A percentile compares a stretch with the other conserved stretches of the same genome.
phyloP scores from a whole-genome alignment of 345 rosid species.

The Orychophragmus violaceus region DNA sequence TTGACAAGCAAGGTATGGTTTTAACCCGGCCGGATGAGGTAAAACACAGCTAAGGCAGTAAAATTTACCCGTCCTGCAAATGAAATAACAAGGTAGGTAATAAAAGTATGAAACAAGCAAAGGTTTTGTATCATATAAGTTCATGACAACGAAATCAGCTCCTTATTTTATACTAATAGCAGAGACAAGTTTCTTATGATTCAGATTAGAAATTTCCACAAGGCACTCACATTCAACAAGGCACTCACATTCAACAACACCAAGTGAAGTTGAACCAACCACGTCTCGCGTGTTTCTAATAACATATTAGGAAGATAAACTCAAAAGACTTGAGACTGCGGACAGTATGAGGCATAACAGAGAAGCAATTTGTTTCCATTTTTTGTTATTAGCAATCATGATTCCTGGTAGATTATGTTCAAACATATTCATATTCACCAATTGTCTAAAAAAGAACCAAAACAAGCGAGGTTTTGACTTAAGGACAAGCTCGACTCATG shows the following conservation, averaged over 20 bases:
- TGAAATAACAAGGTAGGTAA: neutral
- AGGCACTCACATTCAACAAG: too few species aligned
- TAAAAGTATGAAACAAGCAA: slow-evolving; percentile 6
- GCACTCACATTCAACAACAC: neutral
- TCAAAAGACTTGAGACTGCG: too few species aligned
- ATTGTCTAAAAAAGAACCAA: neutral
- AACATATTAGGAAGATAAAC: neutral
- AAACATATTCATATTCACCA: neutral
- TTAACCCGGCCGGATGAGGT: too few species aligned
- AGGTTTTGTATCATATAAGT: neutral
- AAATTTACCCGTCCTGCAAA: slow-evolving; percentile 23
- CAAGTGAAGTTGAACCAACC: neutral
- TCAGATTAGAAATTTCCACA: neutral
- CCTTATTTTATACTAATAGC: too few species aligned
- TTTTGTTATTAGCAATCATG: neutral
- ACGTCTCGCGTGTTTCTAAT: neutral
- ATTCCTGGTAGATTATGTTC: neutral
- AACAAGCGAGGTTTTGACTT: neutral
- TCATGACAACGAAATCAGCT: too few species aligned
- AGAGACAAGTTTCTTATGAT: too few species aligned
- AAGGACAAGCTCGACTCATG: neutral
- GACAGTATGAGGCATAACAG: neutral
- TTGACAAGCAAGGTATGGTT: too few species aligned
- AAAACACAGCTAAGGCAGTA: neutral
- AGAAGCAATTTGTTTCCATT: too few species aligned